Conservation (phyloP, 352 stramenopile genomes). For the Phytophthora pluvialis region DNA sequence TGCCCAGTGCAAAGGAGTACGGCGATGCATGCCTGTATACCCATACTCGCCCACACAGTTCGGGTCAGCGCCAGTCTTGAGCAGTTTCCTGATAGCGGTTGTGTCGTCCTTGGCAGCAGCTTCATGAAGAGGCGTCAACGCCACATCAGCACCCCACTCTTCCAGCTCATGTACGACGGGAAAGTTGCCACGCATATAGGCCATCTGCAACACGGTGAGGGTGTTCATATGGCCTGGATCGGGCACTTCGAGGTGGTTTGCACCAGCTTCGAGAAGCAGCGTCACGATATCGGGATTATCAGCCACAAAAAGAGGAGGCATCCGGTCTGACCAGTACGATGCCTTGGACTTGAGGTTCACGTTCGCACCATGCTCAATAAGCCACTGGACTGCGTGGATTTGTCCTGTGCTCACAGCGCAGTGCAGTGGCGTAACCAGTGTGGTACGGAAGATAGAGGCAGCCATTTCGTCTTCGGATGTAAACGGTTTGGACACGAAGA, state of each 20-base stretch:
- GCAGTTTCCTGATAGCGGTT: conserved; percentile 43
- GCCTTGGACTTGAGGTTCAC: conserved; percentile 70
- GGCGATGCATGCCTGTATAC: conserved; percentile 69
- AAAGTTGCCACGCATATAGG: conserved; percentile 72
- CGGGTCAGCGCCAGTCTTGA: conserved; percentile 56
- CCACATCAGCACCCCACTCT: conserved; percentile 74
- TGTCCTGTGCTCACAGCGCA: conserved; percentile 72
- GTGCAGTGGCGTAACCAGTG: conserved; percentile 72
- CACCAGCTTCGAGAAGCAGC: conserved; percentile 62
- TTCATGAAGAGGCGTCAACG: conserved; percentile 71
- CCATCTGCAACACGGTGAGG: conserved; percentile 68
- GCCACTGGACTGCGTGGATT: conserved; percentile 58
- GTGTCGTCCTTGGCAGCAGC: conserved; percentile 58
- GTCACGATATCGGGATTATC: conserved; percentile 72
- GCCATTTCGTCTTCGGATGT: conserved; percentile 54
- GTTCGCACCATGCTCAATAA: conserved; percentile 59
- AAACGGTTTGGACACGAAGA: conserved; percentile 61
- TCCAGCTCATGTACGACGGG: conserved; percentile 69
- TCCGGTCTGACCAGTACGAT: conserved; percentile 67
- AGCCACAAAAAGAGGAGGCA: conserved; percentile 73
- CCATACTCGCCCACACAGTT: conserved; percentile 77
- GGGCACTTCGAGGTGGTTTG: conserved; percentile 74
- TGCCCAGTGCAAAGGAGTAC: conserved; percentile 77
- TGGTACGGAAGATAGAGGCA: conserved; percentile 72
- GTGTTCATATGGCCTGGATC: conserved; percentile 75